Percentiles rank a stretch among this genome's conserved stretches.
These are phyloP conservation scores for Talaromyces albobiverticillius DNA, from an alignment of 2,329 filamentous ascomycete genomes.

Conservation along the genomic window DNA sequence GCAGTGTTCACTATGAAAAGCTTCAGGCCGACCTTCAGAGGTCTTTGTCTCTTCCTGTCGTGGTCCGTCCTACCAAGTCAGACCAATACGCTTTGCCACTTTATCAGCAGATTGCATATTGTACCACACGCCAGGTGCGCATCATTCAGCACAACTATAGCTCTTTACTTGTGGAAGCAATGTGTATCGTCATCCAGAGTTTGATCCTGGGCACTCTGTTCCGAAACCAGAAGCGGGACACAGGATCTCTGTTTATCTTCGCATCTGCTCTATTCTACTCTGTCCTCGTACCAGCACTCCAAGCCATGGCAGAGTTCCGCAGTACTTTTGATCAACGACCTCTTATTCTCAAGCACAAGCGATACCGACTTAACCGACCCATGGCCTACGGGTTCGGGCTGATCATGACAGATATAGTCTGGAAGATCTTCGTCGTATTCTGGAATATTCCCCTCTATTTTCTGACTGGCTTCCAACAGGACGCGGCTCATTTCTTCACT, in stretches of 20 bases:
- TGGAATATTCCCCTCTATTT: slow-evolving; percentile 74
- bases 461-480: slow-evolving; percentile 63
- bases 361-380: slow-evolving; percentile 56
- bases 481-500: slow-evolving; percentile 69
- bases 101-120: background rate
- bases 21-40: background rate
- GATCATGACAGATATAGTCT: slow-evolving; percentile 71
- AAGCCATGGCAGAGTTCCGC: slow-evolving; percentile 15
- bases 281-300: slow-evolving; percentile 15
- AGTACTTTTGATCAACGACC: slow-evolving; percentile 17
- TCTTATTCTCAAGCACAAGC: slow-evolving; percentile 18
- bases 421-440: slow-evolving; percentile 65
- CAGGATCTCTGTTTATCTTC: slow-evolving; percentile 12
- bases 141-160: background rate
- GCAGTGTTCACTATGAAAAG: background rate
- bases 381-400: slow-evolving; percentile 78
- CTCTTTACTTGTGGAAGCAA: background rate
- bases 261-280: slow-evolving; percentile 17
- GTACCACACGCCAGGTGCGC: background rate
- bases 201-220: slow-evolving; percentile 19
- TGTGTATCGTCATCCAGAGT: slow-evolving; percentile 14
- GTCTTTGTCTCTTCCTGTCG: background rate
- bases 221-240: slow-evolving; percentile 9
- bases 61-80: background rate
- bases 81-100: slow-evolving; percentile 2